These are phyloP conservation scores for Vitis amurensis DNA, from an alignment of 164 flowering plant species.

Conservation along the genomic window DNA sequence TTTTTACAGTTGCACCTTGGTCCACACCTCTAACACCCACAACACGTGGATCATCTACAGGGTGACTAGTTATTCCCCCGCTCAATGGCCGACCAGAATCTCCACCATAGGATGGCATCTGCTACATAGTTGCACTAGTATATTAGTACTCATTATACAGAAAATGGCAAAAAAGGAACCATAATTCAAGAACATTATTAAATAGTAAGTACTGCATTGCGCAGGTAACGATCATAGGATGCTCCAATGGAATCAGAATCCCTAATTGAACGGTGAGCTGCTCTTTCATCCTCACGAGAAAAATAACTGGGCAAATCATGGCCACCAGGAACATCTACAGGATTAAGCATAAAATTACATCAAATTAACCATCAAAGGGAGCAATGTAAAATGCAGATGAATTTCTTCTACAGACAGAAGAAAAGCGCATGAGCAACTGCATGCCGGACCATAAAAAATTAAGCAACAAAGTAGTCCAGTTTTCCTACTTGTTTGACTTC, in stretches of 20 bases:
- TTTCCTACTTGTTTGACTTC: too few species aligned
- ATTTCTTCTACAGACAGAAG: not conserved
- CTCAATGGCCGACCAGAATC: slow-evolving; percentile 48
- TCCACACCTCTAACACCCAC: slow-evolving; percentile 42
- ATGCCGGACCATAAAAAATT: too few species aligned
- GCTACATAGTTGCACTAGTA: slow-evolving; percentile 34
- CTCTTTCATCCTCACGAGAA: slow-evolving; percentile 61
- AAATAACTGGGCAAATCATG: slow-evolving; percentile 52
- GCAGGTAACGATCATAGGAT: slow-evolving; percentile 82
- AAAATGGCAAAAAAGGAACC: not conserved
- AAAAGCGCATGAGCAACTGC: not conserved
- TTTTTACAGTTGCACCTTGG: slow-evolving; percentile 35
- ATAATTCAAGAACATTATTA: not conserved
- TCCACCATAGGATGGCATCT: slow-evolving; percentile 51
- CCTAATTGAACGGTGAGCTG: slow-evolving; percentile 39
- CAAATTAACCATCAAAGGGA: not conserved
- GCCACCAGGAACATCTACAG: slow-evolving; percentile 48
- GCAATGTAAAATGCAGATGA: not conserved
- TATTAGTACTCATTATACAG: slow-evolving; percentile 9
- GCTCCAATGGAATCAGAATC: slow-evolving; percentile 72
- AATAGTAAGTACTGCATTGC: slow-evolving; percentile 42
- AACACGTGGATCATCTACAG: slow-evolving; percentile 55
- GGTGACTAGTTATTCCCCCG: slow-evolving; percentile 45
- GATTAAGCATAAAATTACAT: slow-evolving; percentile 5
- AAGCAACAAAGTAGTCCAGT: too few species aligned